phyloP scores from a whole-genome alignment of 1,139 yeast genomes.

The Arxiozyma bovina region DNA sequence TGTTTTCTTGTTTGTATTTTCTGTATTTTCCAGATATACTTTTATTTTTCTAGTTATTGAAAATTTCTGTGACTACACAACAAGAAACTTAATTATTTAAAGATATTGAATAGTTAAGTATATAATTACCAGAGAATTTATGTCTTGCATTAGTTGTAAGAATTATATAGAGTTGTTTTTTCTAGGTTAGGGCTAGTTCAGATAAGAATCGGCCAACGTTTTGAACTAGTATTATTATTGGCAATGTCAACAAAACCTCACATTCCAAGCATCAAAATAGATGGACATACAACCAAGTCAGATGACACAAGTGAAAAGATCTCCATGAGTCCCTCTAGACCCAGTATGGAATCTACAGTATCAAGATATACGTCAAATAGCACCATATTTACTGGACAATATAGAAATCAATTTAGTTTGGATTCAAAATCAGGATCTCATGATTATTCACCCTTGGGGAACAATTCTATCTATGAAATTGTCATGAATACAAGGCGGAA shows the following conservation, averaged over 20 bases:
- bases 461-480: conserved; percentile 69
- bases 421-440: conserved; percentile 20
- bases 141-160: no score
- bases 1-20: neutral
- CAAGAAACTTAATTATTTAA: neutral
- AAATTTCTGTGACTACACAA: neutral
- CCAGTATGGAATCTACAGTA: conserved; percentile 32
- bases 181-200: neutral
- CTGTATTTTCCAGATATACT: neutral
- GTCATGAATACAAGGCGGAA: conserved; percentile 37
- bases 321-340: conserved; percentile 4
- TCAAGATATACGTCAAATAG: conserved; percentile 3
- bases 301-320: neutral
- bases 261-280: neutral
- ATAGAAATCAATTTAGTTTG: conserved; percentile 7
- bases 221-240: neutral
- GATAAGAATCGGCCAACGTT: neutral
- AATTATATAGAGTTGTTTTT: no score
- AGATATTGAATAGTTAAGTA: no score
- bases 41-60: neutral
- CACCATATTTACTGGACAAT: conserved; percentile 8
- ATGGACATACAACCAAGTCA: neutral
- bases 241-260: neutral
- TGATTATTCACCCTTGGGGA: conserved; percentile 56
- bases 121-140: no score